Percentiles rank a stretch among this genome's conserved stretches.
phyloP scores from a whole-genome alignment of 768 basidiomycete genomes.

The Tricholoma matsutake region DNA sequence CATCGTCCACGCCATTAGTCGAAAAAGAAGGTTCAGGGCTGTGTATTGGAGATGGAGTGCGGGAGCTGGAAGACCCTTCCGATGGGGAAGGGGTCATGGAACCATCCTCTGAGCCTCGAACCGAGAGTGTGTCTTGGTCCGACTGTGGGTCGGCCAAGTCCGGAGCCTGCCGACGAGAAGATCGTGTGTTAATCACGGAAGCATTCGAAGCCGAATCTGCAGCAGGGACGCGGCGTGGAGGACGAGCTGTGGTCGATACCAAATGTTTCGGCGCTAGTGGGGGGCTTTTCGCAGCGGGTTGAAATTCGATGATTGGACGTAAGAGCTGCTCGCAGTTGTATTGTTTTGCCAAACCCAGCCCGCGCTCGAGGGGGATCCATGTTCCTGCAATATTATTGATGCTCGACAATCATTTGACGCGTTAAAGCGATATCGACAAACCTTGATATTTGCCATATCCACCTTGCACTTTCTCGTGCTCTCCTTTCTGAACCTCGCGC shows the following conservation, averaged over 20 bases:
- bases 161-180: slow-evolving; percentile 50
- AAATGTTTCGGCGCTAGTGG: slow-evolving; percentile 96
- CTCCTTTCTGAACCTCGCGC: slow-evolving; percentile 96
- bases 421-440: slow-evolving; percentile 32
- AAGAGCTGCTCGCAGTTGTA: slow-evolving; percentile 88
- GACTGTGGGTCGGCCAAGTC: slow-evolving; percentile 55
- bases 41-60: slow-evolving; percentile 86
- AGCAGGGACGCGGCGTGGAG: slow-evolving; percentile 43
- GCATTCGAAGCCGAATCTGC: slow-evolving; percentile 31
- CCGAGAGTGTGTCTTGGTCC: slow-evolving; percentile 62
- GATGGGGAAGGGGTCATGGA: slow-evolving; percentile 90
- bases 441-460: slow-evolving; percentile 99
- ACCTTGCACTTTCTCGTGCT: slow-evolving; percentile 98
- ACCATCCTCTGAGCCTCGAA: slow-evolving; percentile 78
- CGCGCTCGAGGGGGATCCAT: slow-evolving; percentile 96
- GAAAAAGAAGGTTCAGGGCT: slow-evolving; percentile 48
- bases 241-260: slow-evolving; percentile 64
- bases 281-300: slow-evolving; percentile 84
- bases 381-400: slow-evolving; percentile 58
- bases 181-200: slow-evolving; percentile 53
- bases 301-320: slow-evolving; percentile 92
- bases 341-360: slow-evolving; percentile 81
- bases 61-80: slow-evolving; percentile 82
- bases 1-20: slow-evolving; percentile 40
- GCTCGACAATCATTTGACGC: slow-evolving; percentile 9